Evolutionary conservation across 2,329 filamentous ascomycete genomes (phyloP).

Genomic region (Fusarium illudens): DNA sequence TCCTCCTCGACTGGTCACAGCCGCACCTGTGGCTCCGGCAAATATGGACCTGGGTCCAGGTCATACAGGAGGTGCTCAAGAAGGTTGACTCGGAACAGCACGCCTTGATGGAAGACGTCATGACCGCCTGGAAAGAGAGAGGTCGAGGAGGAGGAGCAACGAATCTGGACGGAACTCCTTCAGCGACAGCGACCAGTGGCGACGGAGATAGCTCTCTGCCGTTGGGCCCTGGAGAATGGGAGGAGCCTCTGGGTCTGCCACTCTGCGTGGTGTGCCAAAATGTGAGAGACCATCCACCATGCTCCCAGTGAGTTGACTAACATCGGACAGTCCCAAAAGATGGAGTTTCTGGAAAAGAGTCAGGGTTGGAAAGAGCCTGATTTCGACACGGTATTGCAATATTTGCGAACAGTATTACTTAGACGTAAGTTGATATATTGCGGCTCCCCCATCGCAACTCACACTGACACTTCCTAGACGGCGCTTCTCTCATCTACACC

Average conservation of each 20-base stretch:
- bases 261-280: slow-evolving; percentile 97
- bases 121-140: slow-evolving; percentile 80
- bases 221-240: slow-evolving; percentile 89
- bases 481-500: slow-evolving; percentile 85
- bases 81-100: slow-evolving; percentile 80
- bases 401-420: slow-evolving; percentile 85
- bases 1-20: slow-evolving; percentile 94
- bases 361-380: slow-evolving; percentile 95
- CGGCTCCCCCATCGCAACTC: not conserved
- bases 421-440: slow-evolving; percentile 65
- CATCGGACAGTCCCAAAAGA: slow-evolving; percentile 75
- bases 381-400: slow-evolving; percentile 95
- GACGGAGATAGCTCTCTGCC: slow-evolving; percentile 78
- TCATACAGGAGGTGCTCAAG: slow-evolving; percentile 79
- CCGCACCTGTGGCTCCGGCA: slow-evolving; percentile 93
- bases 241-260: slow-evolving; percentile 85
- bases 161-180: slow-evolving; percentile 68
- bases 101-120: slow-evolving; percentile 85
- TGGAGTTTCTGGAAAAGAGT: slow-evolving; percentile 88
- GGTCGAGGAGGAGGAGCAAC: slow-evolving; percentile 71
- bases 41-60: slow-evolving; percentile 86
- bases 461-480: slow-evolving; percentile 63
- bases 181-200: slow-evolving; percentile 59
- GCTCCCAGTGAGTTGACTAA: slow-evolving; percentile 34
- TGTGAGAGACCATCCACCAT: slow-evolving; percentile 58